Conservation (phyloP, 495 filamentous ascomycete species). For the Hypoxylon lienhwacheense region DNA sequence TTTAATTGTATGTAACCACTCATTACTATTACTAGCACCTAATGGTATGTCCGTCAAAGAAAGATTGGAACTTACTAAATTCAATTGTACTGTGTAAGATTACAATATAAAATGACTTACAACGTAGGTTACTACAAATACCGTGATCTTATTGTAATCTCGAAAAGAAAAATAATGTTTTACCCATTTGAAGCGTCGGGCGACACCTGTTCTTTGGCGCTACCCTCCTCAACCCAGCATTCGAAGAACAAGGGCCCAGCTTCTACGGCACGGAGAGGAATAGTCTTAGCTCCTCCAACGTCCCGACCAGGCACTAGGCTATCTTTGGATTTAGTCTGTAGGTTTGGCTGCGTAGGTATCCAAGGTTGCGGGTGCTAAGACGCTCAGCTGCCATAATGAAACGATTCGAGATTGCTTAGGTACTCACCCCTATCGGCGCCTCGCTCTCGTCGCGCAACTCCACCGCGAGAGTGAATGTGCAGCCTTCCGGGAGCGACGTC, state of each 20-base stretch:
- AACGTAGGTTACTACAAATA: background rate
- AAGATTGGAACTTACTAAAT: background rate
- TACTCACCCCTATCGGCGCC: slow-evolving; percentile 69
- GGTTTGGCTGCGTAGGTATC: slow-evolving; percentile 60
- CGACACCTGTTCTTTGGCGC: slow-evolving; percentile 35
- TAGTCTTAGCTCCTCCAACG: slow-evolving; percentile 51
- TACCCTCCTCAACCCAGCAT: slow-evolving; percentile 66
- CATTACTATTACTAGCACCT: slow-evolving; percentile 6
- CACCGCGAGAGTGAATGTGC: slow-evolving; percentile 84
- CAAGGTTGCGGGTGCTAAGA: slow-evolving; percentile 63
- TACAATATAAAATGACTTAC: background rate
- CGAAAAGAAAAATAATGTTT: too few species aligned
- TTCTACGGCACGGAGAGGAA: slow-evolving; percentile 60
- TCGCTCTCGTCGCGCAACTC: slow-evolving; percentile 75
- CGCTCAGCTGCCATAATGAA: background rate
- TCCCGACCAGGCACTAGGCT: slow-evolving; percentile 42
- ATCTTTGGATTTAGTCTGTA: slow-evolving; percentile 47
- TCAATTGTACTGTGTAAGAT: background rate
- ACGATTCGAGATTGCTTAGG: background rate
- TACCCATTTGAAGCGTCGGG: slow-evolving; percentile 13
- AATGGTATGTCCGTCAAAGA: background rate
- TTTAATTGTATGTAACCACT: slow-evolving; percentile 4
- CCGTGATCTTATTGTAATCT: background rate
- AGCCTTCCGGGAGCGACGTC: slow-evolving; percentile 67
- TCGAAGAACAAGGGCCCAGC: slow-evolving; percentile 68